phyloP scores from a whole-genome alignment of 164 flowering plant species.

The Tetracentron sinense region DNA sequence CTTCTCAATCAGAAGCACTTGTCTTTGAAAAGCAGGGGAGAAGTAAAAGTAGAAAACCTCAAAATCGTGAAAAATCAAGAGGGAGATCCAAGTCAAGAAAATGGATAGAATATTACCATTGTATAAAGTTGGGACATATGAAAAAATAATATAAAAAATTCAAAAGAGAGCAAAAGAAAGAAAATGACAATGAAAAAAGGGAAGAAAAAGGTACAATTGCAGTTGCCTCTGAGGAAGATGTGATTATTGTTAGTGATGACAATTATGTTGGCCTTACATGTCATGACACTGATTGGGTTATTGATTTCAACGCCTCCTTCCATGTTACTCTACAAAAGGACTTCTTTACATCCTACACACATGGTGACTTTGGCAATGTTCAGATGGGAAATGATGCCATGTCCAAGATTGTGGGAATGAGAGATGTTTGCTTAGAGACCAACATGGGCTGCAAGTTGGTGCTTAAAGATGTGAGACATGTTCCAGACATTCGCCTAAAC shows the following conservation, averaged over 20 bases:
- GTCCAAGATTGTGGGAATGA: no score
- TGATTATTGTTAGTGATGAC: background rate
- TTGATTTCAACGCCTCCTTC: background rate
- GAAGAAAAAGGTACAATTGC: background rate
- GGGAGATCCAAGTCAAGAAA: background rate
- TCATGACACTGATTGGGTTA: background rate
- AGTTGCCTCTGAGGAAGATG: background rate
- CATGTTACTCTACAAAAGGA: background rate
- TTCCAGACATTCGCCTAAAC: background rate
- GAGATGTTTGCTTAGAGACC: no score
- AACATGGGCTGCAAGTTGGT: background rate
- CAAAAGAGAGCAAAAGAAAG: background rate
- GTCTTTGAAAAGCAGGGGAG: background rate
- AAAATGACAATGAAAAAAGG: background rate
- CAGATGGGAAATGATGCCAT: no score
- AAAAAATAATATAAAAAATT: background rate
- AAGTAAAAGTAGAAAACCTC: background rate
- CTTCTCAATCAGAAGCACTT: background rate
- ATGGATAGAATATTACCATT: background rate
- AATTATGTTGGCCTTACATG: background rate
- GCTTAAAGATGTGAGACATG: slow-evolving; percentile 2
- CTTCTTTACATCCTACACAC: no score
- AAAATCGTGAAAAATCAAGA: background rate
- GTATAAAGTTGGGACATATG: background rate
- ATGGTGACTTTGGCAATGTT: no score